These are phyloP conservation scores for Diaporthe eres DNA, from an alignment of 2,329 filamentous ascomycete species.

Conservation along the genomic window DNA sequence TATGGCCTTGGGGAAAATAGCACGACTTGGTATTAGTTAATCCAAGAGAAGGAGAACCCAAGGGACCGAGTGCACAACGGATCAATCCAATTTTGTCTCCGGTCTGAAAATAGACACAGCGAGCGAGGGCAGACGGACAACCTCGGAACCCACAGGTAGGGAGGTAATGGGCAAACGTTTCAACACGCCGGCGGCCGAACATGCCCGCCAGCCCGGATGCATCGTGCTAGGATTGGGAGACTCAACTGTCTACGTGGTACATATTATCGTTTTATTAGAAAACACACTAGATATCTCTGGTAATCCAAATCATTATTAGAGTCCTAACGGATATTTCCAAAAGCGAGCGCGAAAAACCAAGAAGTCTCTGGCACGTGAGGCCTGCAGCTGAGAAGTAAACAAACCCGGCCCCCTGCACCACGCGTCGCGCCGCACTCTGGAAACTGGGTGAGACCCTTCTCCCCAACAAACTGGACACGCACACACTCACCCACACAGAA, in stretches of 20 bases:
- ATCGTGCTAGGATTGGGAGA: not conserved
- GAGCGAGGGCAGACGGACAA: not conserved
- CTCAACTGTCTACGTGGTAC: not conserved
- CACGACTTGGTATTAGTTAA: not conserved
- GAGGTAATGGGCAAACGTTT: not conserved
- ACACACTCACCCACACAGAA: not conserved
- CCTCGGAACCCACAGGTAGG: not conserved
- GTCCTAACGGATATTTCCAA: not conserved
- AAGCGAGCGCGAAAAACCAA: not conserved
- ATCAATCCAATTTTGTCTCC: not conserved
- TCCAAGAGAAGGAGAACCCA: not conserved
- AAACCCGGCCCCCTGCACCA: conserved; percentile 32
- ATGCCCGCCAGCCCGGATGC: not conserved
- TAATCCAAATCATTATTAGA: not conserved
- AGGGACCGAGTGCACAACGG: not conserved
- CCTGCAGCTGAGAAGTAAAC: conserved; percentile 15
- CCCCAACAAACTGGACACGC: conserved; percentile 12
- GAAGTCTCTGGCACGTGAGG: conserved; percentile 20
- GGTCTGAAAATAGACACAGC: conserved; percentile 3
- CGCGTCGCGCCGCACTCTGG: conserved; percentile 34
- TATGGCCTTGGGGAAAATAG: not conserved
- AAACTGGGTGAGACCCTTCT: conserved; percentile 1
- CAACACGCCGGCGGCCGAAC: conserved; percentile 13
- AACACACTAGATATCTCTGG: not conserved
- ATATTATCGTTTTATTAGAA: not conserved